These are phyloP conservation scores for Candida krabiensis DNA, from an alignment of 805 yeast genomes.

Conservation along the genomic window DNA sequence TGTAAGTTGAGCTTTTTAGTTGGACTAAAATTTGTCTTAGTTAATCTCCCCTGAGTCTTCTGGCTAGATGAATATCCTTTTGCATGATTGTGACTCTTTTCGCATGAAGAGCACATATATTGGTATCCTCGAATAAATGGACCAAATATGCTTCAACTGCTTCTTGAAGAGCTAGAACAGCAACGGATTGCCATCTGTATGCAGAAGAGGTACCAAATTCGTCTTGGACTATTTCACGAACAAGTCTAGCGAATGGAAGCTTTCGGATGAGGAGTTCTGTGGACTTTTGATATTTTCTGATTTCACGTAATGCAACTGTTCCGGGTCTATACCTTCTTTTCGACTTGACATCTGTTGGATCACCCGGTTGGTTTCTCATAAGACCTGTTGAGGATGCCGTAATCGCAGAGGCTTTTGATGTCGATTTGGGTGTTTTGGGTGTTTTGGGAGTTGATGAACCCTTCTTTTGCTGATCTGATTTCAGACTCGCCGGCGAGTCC, in stretches of 20 bases:
- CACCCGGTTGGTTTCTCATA: conserved; percentile 54
- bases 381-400: conserved; percentile 34
- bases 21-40: no score
- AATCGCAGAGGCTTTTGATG: conserved; percentile 2
- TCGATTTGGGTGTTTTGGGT: conserved; percentile 4
- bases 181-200: conserved; percentile 77
- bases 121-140: conserved; percentile 74
- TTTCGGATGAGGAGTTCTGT: conserved; percentile 69
- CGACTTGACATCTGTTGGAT: conserved; percentile 39
- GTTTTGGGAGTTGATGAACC: conserved; percentile 6
- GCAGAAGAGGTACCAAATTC: conserved; percentile 54
- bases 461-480: conserved; percentile 7
- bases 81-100: conserved; percentile 85
- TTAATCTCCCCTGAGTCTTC: conserved; percentile 63
- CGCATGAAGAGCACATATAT: conserved; percentile 75
- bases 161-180: conserved; percentile 75
- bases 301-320: conserved; percentile 64
- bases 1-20: no score
- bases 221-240: conserved; percentile 69
- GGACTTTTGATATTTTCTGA: conserved; percentile 63
- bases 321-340: conserved; percentile 58
- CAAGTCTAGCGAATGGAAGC: conserved; percentile 75
- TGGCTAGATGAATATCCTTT: conserved; percentile 76
- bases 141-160: conserved; percentile 78
- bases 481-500: conserved; percentile 15